Conservation (phyloP, 257 asterid species). For the Solanum chiquidenum region DNA sequence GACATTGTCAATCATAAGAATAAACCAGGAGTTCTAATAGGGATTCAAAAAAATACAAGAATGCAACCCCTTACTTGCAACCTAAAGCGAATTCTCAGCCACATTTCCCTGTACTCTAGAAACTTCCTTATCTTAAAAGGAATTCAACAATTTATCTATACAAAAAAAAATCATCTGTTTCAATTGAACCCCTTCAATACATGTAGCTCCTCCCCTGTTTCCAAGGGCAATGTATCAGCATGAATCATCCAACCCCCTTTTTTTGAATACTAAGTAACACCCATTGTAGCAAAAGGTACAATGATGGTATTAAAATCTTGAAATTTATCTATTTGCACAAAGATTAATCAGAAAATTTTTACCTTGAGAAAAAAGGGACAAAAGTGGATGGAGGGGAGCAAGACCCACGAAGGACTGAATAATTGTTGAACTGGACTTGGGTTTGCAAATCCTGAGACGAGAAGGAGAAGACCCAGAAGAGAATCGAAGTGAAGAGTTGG, state of each 20-base stretch:
- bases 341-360: not conserved
- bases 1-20: not conserved
- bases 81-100: not conserved
- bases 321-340: not conserved
- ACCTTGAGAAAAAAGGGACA: constrained; percentile 47
- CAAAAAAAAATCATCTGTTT: not conserved
- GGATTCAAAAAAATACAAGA: not conserved
- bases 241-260: not conserved
- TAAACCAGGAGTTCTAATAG: not conserved
- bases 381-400: constrained; percentile 42
- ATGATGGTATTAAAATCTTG: not conserved
- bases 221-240: not conserved
- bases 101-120: not conserved
- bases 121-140: not conserved
- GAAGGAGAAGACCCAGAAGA: constrained; percentile 24
- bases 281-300: not conserved
- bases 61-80: not conserved
- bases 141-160: not conserved
- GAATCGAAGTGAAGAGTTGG: constrained; percentile 29
- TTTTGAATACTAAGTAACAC: not conserved
- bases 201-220: not conserved
- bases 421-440: constrained; percentile 19
- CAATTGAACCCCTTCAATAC: not conserved
- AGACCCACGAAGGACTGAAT: constrained; percentile 59
- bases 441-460: constrained; percentile 22